These are phyloP conservation scores for Aciculosporium take DNA, from an alignment of 2,329 filamentous ascomycete genomes.

Conservation along the genomic window DNA sequence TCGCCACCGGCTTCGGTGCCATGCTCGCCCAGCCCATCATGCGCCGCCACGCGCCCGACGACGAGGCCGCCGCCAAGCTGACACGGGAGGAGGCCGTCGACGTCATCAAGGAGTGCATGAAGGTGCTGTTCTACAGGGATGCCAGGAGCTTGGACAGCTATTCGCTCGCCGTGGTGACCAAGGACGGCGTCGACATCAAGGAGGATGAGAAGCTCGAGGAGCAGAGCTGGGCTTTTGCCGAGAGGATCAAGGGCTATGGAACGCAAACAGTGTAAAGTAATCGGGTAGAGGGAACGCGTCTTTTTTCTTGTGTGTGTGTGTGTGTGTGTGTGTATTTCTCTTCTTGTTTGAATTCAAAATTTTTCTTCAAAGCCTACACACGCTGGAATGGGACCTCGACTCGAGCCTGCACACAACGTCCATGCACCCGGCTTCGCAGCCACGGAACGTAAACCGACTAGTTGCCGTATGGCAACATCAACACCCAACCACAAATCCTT, in stretches of 20 bases:
- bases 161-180: slow-evolving; percentile 78
- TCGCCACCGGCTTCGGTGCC: slow-evolving; percentile 87
- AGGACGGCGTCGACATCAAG: slow-evolving; percentile 74
- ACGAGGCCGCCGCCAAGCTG: slow-evolving; percentile 58
- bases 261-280: slow-evolving; percentile 50
- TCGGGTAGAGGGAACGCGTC: background rate
- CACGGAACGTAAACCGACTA: too few relatives aligned
- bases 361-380: too few relatives aligned
- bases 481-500: too few relatives aligned
- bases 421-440: too few relatives aligned
- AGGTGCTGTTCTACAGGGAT: slow-evolving; percentile 95
- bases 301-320: background rate
- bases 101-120: slow-evolving; percentile 86
- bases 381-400: too few relatives aligned
- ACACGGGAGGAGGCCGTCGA: slow-evolving; percentile 65
- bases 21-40: slow-evolving; percentile 89
- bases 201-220: slow-evolving; percentile 79
- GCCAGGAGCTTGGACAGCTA: slow-evolving; percentile 84
- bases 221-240: slow-evolving; percentile 97
- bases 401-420: too few relatives aligned
- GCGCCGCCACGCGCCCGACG: slow-evolving; percentile 70
- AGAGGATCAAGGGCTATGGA: slow-evolving; percentile 87
- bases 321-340: too few relatives aligned
- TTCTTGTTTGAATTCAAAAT: background rate
- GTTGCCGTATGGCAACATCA: too few relatives aligned